Conservation (phyloP, 78 protist genomes). For the Capsaspora owczarzaki region DNA sequence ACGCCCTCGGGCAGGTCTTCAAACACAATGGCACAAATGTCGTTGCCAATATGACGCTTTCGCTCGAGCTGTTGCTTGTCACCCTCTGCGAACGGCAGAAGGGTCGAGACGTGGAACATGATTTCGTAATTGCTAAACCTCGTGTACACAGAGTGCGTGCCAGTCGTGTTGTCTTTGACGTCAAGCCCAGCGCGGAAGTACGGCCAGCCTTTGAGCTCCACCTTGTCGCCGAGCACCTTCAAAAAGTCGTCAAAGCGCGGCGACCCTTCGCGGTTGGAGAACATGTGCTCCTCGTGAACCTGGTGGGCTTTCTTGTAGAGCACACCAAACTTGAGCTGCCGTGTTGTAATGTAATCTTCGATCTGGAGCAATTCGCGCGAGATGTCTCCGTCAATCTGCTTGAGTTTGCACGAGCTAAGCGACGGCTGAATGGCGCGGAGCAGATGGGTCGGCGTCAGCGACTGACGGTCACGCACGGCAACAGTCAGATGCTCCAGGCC, state of each 20-base stretch:
- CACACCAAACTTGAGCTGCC: slow-evolving; percentile 21
- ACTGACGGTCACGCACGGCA: not conserved
- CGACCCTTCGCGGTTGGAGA: not conserved
- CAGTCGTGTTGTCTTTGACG: not conserved
- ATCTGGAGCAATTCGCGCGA: not conserved
- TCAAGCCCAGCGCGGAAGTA: slow-evolving; percentile 15
- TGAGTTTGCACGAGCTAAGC: not conserved
- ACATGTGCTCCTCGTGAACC: slow-evolving; percentile 16
- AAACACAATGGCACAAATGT: slow-evolving; percentile 16
- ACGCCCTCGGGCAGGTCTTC: slow-evolving; percentile 7
- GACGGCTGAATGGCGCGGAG: not conserved
- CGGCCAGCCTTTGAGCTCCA: slow-evolving; percentile 1
- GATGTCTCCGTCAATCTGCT: not conserved
- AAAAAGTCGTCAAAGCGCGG: slow-evolving; percentile 9
- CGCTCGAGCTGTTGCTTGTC: slow-evolving; percentile 28
- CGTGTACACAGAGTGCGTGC: slow-evolving; percentile 1
- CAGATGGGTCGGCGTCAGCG: not conserved
- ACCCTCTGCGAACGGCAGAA: slow-evolving; percentile 6
- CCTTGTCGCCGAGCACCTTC: not conserved
- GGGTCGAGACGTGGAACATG: slow-evolving; percentile 31
- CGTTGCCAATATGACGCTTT: slow-evolving; percentile 35
- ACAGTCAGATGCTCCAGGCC: not conserved
- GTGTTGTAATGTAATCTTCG: not conserved
- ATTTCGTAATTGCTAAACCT: not conserved
- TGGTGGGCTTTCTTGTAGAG: slow-evolving; percentile 1